phyloP scores from a whole-genome alignment of 495 filamentous ascomycete species.

The Penicillium maclennaniae region DNA sequence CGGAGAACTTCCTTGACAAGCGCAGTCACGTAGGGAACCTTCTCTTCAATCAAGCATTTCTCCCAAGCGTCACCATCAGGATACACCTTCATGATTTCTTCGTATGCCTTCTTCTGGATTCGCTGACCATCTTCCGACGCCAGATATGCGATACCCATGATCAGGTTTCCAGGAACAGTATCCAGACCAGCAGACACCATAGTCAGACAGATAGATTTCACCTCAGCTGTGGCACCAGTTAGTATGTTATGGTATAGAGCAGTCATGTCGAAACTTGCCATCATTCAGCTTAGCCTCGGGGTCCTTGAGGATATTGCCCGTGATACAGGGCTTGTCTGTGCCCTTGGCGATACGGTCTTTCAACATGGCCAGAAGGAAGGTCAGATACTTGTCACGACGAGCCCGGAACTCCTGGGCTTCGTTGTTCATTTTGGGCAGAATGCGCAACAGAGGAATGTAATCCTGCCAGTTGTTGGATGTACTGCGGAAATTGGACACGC shows the following conservation, averaged over 20 bases:
- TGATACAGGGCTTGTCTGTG: constrained; percentile 67
- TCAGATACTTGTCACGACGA: constrained; percentile 55
- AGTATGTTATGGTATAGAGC: not conserved
- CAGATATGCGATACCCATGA: constrained; percentile 71
- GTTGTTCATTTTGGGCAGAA: constrained; percentile 51
- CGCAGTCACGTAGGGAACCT: constrained; percentile 66
- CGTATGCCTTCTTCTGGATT: constrained; percentile 60
- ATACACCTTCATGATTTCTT: constrained; percentile 61
- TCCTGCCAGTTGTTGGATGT: constrained; percentile 71
- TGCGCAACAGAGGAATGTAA: constrained; percentile 60
- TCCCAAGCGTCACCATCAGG: constrained; percentile 64
- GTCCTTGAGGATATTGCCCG: constrained; percentile 64
- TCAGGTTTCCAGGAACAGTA: constrained; percentile 64
- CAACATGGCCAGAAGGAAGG: constrained; percentile 54
- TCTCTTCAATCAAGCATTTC: constrained; percentile 62
- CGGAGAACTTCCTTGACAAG: constrained; percentile 66
- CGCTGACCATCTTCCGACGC: constrained; percentile 55
- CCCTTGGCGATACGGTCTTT: constrained; percentile 57
- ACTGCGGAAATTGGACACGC: constrained; percentile 59
- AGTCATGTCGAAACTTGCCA: constrained; percentile 30
- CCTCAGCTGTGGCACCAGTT: constrained; percentile 47
- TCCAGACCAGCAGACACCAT: constrained; percentile 74
- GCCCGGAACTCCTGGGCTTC: constrained; percentile 52
- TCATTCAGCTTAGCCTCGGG: constrained; percentile 60
- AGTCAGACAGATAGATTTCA: constrained; percentile 69